Conservation (phyloP, 805 yeast genomes). For the Vanderwaltozyma verrucispora region DNA sequence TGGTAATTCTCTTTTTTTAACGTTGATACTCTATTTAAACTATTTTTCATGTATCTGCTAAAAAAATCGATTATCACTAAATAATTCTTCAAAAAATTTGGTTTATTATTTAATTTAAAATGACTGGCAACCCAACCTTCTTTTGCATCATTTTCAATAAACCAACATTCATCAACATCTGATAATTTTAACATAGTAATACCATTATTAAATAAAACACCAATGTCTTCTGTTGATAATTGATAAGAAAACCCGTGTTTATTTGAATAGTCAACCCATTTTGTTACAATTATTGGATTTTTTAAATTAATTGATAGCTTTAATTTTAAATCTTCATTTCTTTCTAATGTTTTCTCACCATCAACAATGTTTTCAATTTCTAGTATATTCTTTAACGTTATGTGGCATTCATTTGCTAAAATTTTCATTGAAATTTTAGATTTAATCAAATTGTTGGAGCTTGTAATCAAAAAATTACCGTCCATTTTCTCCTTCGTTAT, state of each 20-base stretch:
- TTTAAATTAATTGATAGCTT: not conserved
- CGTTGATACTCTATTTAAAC: constrained; percentile 65
- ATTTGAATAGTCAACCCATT: constrained; percentile 97
- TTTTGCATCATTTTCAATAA: constrained; percentile 39
- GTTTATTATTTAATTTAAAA: constrained; percentile 33
- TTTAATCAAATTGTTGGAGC: constrained; percentile 27
- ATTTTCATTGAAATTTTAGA: constrained; percentile 29
- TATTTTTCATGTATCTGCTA: constrained; percentile 74
- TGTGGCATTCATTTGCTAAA: constrained; percentile 35
- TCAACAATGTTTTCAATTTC: constrained; percentile 25
- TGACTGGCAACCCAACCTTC: constrained; percentile 48
- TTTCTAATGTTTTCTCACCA: not conserved
- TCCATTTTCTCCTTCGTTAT: not conserved
- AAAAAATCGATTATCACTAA: not conserved
- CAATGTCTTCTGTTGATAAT: constrained; percentile 79
- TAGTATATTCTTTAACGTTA: constrained; percentile 34
- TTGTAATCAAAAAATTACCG: constrained; percentile 6
- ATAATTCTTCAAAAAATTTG: constrained; percentile 14
- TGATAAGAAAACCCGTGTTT: constrained; percentile 94
- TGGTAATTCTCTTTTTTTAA: constrained; percentile 42
- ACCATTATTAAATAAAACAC: constrained; percentile 80
- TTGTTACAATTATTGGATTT: constrained; percentile 41
- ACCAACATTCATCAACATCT: constrained; percentile 56
- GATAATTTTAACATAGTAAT: constrained; percentile 67
- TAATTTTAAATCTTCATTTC: not conserved